phyloP scores from a whole-genome alignment of 2,329 filamentous ascomycete species.

The Dothideomycetes sp. region DNA sequence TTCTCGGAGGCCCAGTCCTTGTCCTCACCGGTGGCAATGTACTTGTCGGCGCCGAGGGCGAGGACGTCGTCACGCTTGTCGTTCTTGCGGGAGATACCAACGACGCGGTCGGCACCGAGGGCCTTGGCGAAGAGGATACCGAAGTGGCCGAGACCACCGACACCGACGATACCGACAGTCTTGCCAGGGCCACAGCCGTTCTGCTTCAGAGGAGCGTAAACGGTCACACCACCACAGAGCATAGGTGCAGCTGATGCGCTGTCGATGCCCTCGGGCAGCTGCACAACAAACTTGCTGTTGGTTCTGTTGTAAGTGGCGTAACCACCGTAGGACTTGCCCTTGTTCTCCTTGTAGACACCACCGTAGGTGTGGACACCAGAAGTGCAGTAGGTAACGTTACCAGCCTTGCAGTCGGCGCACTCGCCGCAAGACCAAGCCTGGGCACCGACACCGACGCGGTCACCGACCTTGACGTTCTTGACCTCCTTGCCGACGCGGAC shows the following conservation, averaged over 20 bases:
- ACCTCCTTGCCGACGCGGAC: slow-evolving; percentile 21
- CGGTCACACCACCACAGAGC: slow-evolving; percentile 67
- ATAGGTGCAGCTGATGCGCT: slow-evolving; percentile 53
- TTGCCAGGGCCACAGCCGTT: slow-evolving; percentile 60
- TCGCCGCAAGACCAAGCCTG: slow-evolving; percentile 40
- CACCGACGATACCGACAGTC: slow-evolving; percentile 60
- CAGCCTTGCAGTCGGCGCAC: slow-evolving; percentile 44
- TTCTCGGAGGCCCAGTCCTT: slow-evolving; percentile 49
- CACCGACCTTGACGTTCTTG: slow-evolving; percentile 23
- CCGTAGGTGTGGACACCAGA: slow-evolving; percentile 25
- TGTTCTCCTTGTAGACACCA: slow-evolving; percentile 22
- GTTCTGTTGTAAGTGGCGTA: slow-evolving; percentile 47
- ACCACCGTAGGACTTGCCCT: slow-evolving; percentile 56
- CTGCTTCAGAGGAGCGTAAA: slow-evolving; percentile 57
- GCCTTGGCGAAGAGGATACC: slow-evolving; percentile 61
- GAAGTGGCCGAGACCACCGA: slow-evolving; percentile 62
- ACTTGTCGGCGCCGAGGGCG: slow-evolving; percentile 50
- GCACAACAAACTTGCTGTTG: slow-evolving; percentile 48
- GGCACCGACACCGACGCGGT: slow-evolving; percentile 42
- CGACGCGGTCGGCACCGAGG: slow-evolving; percentile 55
- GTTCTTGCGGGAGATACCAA: slow-evolving; percentile 52
- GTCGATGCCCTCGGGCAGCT: slow-evolving; percentile 41
- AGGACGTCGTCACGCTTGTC: slow-evolving; percentile 50
- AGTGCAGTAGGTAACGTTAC: slow-evolving; percentile 25
- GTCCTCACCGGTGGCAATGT: slow-evolving; percentile 48